These are phyloP conservation scores for Neofusicoccum laricinum DNA, from an alignment of 2,329 filamentous ascomycete species.

Conservation along the genomic window DNA sequence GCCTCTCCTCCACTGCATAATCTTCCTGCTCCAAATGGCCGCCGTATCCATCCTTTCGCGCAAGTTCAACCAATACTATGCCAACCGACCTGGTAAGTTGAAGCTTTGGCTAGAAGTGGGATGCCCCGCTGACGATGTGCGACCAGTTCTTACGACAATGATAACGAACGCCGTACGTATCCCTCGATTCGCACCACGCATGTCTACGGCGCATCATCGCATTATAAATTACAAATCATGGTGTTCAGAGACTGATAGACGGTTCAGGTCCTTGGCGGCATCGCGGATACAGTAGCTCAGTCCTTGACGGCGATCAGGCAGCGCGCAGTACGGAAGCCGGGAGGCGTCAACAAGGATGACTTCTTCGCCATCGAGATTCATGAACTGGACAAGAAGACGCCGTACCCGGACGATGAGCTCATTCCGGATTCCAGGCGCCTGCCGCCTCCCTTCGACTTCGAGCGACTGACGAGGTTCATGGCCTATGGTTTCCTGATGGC, in stretches of 20 bases:
- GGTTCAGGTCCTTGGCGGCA: conserved; percentile 73
- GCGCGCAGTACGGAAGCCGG: conserved; percentile 62
- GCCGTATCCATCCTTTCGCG: conserved; percentile 77
- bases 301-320: conserved; percentile 80
- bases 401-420: conserved; percentile 62
- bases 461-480: conserved; percentile 92
- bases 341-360: conserved; percentile 62
- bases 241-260: neutral
- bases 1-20: conserved; percentile 82
- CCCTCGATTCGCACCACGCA: conserved; percentile 15
- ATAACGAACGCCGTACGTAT: conserved; percentile 83
- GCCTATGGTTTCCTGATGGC: conserved; percentile 96
- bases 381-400: conserved; percentile 79
- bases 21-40: conserved; percentile 85
- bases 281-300: conserved; percentile 95
- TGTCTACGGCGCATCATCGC: neutral
- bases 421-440: conserved; percentile 60
- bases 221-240: neutral
- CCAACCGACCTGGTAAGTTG: conserved; percentile 74
- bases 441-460: conserved; percentile 90
- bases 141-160: conserved; percentile 90
- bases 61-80: conserved; percentile 93
- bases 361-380: conserved; percentile 82
- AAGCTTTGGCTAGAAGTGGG: neutral
- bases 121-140: neutral